phyloP scores from a whole-genome alignment of 108 stramenopile genomes.

The Fragilaria crotonensis region DNA sequence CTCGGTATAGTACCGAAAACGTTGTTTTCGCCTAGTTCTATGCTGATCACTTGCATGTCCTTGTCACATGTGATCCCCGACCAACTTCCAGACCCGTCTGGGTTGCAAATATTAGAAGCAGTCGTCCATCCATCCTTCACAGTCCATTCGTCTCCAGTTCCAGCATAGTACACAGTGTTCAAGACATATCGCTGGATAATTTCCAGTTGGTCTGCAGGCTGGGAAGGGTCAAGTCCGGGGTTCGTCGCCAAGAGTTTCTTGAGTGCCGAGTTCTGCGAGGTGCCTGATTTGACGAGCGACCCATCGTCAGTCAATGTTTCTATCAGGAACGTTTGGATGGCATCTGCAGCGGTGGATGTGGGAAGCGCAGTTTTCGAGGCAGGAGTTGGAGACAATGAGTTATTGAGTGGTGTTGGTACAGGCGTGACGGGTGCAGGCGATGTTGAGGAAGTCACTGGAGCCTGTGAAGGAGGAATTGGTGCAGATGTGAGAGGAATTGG shows the following conservation, averaged over 20 bases:
- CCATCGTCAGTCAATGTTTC: constrained; percentile 27
- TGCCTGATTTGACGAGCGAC: constrained; percentile 10
- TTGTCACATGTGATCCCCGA: constrained; percentile 21
- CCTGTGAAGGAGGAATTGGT: neutral
- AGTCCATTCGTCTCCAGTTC: constrained; percentile 48
- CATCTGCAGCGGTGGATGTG: neutral
- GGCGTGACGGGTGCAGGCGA: neutral
- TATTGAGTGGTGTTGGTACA: neutral
- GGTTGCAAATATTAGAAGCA: constrained; percentile 9
- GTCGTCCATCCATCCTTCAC: constrained; percentile 19
- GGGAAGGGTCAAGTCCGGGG: constrained; percentile 21
- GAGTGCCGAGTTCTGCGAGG: constrained; percentile 23
- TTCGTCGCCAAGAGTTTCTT: constrained; percentile 6
- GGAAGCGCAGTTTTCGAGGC: neutral
- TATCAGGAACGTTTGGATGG: constrained; percentile 12
- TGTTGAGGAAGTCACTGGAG: neutral
- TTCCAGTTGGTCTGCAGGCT: constrained; percentile 12
- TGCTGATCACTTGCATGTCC: constrained; percentile 6
- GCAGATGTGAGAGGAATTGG: neutral
- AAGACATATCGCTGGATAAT: constrained; percentile 46
- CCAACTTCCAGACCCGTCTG: constrained; percentile 10
- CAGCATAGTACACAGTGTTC: constrained; percentile 41
- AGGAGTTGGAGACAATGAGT: neutral
- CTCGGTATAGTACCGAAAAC: constrained; percentile 13
- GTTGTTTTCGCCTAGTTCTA: constrained; percentile 15